Evolutionary conservation across 148 eudicot genomes (phyloP), one percentile per base, ranked within the genome.

Genomic region (Fagopyrum tataricum): DNA sequence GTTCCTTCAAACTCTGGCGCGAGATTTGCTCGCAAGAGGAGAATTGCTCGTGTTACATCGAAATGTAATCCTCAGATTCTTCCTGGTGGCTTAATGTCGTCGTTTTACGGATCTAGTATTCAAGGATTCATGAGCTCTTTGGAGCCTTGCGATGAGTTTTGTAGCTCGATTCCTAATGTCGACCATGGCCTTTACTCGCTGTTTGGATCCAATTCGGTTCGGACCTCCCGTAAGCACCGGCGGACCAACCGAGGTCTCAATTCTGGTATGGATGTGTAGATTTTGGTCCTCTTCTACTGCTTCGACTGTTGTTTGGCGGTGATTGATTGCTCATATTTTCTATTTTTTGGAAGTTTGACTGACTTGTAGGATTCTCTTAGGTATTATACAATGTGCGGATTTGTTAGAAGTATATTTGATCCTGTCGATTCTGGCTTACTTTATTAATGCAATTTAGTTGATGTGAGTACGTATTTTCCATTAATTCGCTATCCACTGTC

Each of bases 81-180:
- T 10, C 52, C 70, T 1, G 68, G 39, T 2, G 78, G 81, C 43
- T 26, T 73, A 51, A 76, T 81, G 24, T 80, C 81, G 15, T 66
- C 79, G 67, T 72, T 80, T n/a, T 73, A 67, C 75, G 82, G 86
- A 81, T 83, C 84, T 31, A 68, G 73, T 72, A 73, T 81, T 73
- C 78, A 81, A 69, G 84, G 84, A 23, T 56, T 83, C n/a, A 81
- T 83, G 81, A 53, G 23, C 72, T 78, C 82, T 69, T 79, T 79
- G 53, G 81, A 80, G 74, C 84, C 85, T 17, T 82, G 85, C 74
- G 80, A 84, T 55, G 78, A 77, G 18, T 81, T 73, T 49, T 77
- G 76, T 53, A 74, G 69, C 52, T 70, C 71, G 52, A 47, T 41
- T 80, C 78, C 56, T 71, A 76, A 49, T 73, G 73, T 20, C 51